Conservation (phyloP, 768 basidiomycete species). For the Multifurca ochricompacta region DNA sequence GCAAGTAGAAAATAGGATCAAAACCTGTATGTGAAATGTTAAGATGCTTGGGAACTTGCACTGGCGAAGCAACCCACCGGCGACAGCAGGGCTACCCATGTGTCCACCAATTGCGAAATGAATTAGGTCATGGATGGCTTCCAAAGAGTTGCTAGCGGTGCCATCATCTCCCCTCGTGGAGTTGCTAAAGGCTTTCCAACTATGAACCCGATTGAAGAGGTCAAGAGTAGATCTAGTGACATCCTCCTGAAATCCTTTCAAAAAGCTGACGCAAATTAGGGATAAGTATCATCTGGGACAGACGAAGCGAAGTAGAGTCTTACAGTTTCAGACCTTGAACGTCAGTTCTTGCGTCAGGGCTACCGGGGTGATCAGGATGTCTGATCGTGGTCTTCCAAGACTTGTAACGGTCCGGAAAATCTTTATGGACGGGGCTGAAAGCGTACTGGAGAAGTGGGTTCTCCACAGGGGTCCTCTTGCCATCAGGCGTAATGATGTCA, state of each 20-base stretch:
- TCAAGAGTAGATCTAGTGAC: slow-evolving; percentile 22
- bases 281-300: background rate
- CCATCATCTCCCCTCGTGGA: slow-evolving; percentile 32
- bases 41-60: background rate
- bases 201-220: slow-evolving; percentile 32
- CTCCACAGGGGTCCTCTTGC: slow-evolving; percentile 23
- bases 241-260: background rate
- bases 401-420: slow-evolving; percentile 4
- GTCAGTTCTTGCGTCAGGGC: slow-evolving; percentile 18
- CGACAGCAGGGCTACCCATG: slow-evolving; percentile 23
- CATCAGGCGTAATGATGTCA: slow-evolving; percentile 29
- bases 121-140: slow-evolving; percentile 43
- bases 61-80: slow-evolving; percentile 38
- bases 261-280: background rate
- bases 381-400: slow-evolving; percentile 14
- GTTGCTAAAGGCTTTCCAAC: slow-evolving; percentile 43
- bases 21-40: slow-evolving; percentile 32
- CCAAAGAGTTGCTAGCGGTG: slow-evolving; percentile 38
- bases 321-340: slow-evolving; percentile 27
- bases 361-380: background rate
- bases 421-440: slow-evolving; percentile 27
- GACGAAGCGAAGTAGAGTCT: background rate
- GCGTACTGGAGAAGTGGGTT: slow-evolving; percentile 32
- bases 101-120: slow-evolving; percentile 29
- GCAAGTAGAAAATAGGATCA: slow-evolving; percentile 48